A percentile compares a stretch with the other conserved stretches of the same genome.
Evolutionary conservation across 2,329 filamentous ascomycete species (phyloP).

Genomic region (Fusarium guadeloupense): DNA sequence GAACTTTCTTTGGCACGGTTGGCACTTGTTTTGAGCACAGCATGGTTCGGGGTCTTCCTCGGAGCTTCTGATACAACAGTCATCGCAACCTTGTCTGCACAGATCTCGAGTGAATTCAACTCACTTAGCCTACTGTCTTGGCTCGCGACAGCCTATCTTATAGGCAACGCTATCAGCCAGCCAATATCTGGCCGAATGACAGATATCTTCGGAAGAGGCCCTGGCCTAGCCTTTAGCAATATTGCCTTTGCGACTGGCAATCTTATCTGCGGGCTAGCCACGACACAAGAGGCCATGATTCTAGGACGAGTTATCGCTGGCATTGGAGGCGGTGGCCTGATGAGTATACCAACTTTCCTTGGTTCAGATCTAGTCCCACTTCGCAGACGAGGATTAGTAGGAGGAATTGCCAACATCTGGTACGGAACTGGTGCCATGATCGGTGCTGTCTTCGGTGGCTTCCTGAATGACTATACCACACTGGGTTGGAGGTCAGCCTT

Average conservation of each 20-base stretch:
- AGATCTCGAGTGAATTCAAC: conserved; percentile 80
- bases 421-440: background rate
- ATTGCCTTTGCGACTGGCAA: conserved; percentile 78
- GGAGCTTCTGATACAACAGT: conserved; percentile 75
- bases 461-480: background rate
- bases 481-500: conserved; percentile 6
- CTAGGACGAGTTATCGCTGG: conserved; percentile 77
- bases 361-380: conserved; percentile 73
- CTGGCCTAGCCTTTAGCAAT: conserved; percentile 77
- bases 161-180: conserved; percentile 72
- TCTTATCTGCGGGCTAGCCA: conserved; percentile 77
- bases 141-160: conserved; percentile 82
- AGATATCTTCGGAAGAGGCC: conserved; percentile 79
- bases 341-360: conserved; percentile 70
- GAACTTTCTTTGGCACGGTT: background rate
- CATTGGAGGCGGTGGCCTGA: conserved; percentile 77
- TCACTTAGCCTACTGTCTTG: conserved; percentile 81
- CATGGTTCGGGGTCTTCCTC: conserved; percentile 51
- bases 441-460: conserved; percentile 1
- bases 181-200: conserved; percentile 81
- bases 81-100: conserved; percentile 79
- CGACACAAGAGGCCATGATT: conserved; percentile 71
- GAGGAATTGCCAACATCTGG: conserved; percentile 5
- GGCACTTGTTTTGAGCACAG: background rate
- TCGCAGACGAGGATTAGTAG: conserved; percentile 52